Evolutionary conservation across 176 grass and related monocot species (phyloP), one percentile per base, ranked within the genome.

Genomic region (Paspalum vaginatum): DNA sequence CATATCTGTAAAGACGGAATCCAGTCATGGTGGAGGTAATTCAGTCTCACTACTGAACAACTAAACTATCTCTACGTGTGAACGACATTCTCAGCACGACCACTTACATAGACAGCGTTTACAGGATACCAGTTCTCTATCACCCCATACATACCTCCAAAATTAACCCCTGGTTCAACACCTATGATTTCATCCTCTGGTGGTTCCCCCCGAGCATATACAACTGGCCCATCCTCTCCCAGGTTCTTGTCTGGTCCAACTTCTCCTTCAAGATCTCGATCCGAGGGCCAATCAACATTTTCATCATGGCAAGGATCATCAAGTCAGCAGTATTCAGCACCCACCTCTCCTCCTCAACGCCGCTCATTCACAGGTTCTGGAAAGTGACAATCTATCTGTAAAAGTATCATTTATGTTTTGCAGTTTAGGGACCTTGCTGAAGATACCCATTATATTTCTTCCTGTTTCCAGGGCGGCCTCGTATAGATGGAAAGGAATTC

Each of bases 401-500:
- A 0, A 10, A 20, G 32, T 79, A 55, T 49, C 10, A 8, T 87
- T 77, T 74, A 66, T 20, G 13, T 61, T 22, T 70, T 8, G 32
- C 32, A 43, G 8, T 43, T 43, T 43, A 8, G 42, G 42, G 27
- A 75, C 65, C 52, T 71, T 66, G 9, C 21, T 90, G 48, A 83
- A 79, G 11, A 47, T 18, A 4, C n/a, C 21, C 45, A 6, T 5
- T 59, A 39, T 83, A 51, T 43, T 81, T 40, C 17, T 77, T 21
- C 21, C n/a, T 77, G 22, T 53, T 86, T 71, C 25, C 70, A 99
- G 96, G 88, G 52, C 79, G 79, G 20, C 92, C 92, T 86, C 86
- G 72, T 70, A 88, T 95, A 78, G 92, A 91, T 82, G 96, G 90
- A 84, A 99, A 99, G 84, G 96, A 99, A 83, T 91, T 99, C 76